Conservation (phyloP, 805 yeast genomes). For the Sungouiella blattae region DNA sequence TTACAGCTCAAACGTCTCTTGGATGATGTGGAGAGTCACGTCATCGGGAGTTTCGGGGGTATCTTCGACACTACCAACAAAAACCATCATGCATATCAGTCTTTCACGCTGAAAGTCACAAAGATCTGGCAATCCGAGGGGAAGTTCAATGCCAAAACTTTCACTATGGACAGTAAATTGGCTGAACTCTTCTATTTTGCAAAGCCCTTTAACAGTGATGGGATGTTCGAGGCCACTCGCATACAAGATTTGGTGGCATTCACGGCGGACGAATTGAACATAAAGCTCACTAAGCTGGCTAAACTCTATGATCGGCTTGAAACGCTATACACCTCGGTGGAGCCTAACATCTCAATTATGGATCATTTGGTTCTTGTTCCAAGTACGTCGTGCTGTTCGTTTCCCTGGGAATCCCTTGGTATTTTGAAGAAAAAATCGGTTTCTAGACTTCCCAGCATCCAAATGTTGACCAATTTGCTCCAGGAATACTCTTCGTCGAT, state of each 20-base stretch:
- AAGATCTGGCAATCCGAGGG: too few species aligned
- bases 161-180: constrained; percentile 3
- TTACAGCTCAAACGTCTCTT: constrained; percentile 50
- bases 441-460: constrained; percentile 70
- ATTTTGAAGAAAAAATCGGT: constrained; percentile 53
- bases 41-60: constrained; percentile 79
- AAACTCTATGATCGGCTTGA: neutral
- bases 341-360: neutral
- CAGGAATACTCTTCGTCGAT: constrained; percentile 4
- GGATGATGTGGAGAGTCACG: constrained; percentile 52
- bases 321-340: neutral
- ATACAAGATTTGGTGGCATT: constrained; percentile 9
- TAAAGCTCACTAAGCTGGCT: neutral
- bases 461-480: constrained; percentile 39
- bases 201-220: constrained; percentile 1
- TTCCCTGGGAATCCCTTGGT: constrained; percentile 90
- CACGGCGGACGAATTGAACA: constrained; percentile 1
- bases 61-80: too few species aligned
- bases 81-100: too few species aligned
- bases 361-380: constrained; percentile 69
- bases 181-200: constrained; percentile 19
- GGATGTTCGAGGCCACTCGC: constrained; percentile 1
- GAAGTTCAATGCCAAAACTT: too few species aligned
- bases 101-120: too few species aligned
- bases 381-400: constrained; percentile 56